Evolutionary conservation across 371 early-diverging fungal genomes (phyloP).

Genomic region (Circinella minor): DNA sequence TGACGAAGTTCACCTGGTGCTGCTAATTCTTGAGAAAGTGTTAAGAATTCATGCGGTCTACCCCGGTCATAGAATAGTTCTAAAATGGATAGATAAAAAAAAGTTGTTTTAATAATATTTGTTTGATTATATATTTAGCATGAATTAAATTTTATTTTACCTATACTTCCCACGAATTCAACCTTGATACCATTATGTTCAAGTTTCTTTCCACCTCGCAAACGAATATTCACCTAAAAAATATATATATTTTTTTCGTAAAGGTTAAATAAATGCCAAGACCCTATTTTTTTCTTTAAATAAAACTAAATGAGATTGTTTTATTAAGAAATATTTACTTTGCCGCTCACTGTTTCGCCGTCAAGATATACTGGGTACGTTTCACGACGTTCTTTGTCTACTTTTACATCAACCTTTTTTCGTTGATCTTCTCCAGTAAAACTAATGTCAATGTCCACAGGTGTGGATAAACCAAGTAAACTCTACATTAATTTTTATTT

Average conservation of each 20-base stretch:
- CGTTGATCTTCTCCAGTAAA: slow-evolving; percentile 79
- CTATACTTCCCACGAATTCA: slow-evolving; percentile 96
- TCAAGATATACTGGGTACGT: slow-evolving; percentile 95
- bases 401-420: slow-evolving; percentile 88
- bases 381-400: slow-evolving; percentile 85
- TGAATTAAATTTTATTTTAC: slow-evolving; percentile 44
- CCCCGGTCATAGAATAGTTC: slow-evolving; percentile 96
- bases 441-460: slow-evolving; percentile 87
- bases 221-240: slow-evolving; percentile 84
- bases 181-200: slow-evolving; percentile 98
- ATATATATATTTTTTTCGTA: neutral
- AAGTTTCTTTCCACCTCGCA: slow-evolving; percentile 88
- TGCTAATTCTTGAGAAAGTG: slow-evolving; percentile 86
- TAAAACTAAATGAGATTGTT: too few relatives aligned
- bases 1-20: slow-evolving; percentile 85
- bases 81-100: slow-evolving; percentile 23
- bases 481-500: slow-evolving; percentile 45
- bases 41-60: slow-evolving; percentile 92
- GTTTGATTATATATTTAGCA: neutral
- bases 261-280: too few relatives aligned
- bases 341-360: slow-evolving; percentile 93
- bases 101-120: neutral
- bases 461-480: slow-evolving; percentile 83
- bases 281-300: too few relatives aligned
- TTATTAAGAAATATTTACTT: slow-evolving; percentile 58